Evolutionary conservation across 202 grass and related monocot species (phyloP).

Genomic region (Panicum virgatum): DNA sequence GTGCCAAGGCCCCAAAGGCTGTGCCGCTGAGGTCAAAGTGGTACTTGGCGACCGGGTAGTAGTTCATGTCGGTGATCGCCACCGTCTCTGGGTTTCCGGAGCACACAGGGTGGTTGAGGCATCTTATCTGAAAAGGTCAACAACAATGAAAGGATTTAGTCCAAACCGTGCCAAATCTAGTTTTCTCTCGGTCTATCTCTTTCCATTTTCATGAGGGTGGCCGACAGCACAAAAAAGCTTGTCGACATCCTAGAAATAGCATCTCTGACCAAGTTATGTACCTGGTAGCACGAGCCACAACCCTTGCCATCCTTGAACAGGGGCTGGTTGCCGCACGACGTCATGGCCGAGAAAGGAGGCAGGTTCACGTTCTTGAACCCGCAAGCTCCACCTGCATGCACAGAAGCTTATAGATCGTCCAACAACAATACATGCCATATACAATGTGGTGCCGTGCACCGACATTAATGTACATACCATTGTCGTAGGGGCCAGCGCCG

Average conservation of each 20-base stretch:
- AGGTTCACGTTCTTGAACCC: constrained; percentile 79
- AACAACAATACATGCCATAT: no score
- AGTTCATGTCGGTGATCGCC: constrained; percentile 75
- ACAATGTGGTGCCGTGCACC: background rate
- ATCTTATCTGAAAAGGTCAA: constrained; percentile 50
- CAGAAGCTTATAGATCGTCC: background rate
- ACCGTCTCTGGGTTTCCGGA: constrained; percentile 73
- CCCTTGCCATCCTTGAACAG: constrained; percentile 84
- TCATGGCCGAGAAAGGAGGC: constrained; percentile 67
- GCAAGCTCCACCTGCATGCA: constrained; percentile 67
- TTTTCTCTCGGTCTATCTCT: background rate
- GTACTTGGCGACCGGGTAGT: constrained; percentile 51
- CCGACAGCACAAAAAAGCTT: background rate
- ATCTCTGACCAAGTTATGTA: constrained; percentile 10
- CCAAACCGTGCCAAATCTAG: background rate
- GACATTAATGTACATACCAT: constrained; percentile 41
- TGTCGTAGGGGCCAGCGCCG: constrained; percentile 60
- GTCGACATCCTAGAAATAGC: background rate
- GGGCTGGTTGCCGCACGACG: constrained; percentile 69
- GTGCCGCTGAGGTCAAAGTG: constrained; percentile 95
- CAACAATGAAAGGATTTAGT: background rate
- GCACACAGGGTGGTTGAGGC: constrained; percentile 52
- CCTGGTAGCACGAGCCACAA: constrained; percentile 79
- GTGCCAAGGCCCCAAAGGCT: constrained; percentile 83
- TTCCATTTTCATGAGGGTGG: background rate